Conservation (phyloP, 768 basidiomycete genomes). For the Pleurotus platypus region DNA sequence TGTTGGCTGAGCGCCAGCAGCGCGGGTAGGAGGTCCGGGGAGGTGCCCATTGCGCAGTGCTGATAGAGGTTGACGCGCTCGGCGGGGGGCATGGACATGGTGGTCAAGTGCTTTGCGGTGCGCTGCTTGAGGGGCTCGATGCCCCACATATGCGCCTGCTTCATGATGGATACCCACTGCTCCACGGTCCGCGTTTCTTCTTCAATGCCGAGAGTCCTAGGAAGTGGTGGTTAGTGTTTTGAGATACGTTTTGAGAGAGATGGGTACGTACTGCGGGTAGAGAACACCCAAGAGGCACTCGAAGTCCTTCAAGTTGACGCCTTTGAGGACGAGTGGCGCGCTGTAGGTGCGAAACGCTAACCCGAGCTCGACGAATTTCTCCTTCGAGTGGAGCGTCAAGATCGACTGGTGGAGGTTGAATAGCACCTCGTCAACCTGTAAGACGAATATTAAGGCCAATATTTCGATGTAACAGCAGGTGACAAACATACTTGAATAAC, state of each 20-base stretch:
- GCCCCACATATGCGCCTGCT: constrained; percentile 1
- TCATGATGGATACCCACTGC: constrained; percentile 5
- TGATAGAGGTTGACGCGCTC: background rate
- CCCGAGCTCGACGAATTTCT: background rate
- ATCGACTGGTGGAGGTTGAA: constrained; percentile 2
- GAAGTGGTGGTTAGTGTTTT: background rate
- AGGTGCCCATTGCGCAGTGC: background rate
- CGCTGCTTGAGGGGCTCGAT: background rate
- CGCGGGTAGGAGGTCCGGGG: background rate
- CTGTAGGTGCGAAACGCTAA: background rate
- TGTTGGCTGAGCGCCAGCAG: background rate
- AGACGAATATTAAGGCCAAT: background rate
- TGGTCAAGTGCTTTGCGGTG: background rate
- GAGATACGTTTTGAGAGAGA: background rate
- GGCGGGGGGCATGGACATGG: background rate
- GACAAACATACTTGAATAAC: background rate
- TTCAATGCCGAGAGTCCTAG: background rate
- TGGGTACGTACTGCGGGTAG: background rate
- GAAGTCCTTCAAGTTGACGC: background rate
- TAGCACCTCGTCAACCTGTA: background rate
- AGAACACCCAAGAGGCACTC: background rate
- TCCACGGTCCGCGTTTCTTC: background rate
- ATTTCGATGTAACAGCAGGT: too few relatives aligned
- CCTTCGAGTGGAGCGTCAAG: background rate
- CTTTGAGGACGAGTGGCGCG: background rate